phyloP scores from a whole-genome alignment of 2,329 filamentous ascomycete species.

The Colletotrichum ledebouriae region DNA sequence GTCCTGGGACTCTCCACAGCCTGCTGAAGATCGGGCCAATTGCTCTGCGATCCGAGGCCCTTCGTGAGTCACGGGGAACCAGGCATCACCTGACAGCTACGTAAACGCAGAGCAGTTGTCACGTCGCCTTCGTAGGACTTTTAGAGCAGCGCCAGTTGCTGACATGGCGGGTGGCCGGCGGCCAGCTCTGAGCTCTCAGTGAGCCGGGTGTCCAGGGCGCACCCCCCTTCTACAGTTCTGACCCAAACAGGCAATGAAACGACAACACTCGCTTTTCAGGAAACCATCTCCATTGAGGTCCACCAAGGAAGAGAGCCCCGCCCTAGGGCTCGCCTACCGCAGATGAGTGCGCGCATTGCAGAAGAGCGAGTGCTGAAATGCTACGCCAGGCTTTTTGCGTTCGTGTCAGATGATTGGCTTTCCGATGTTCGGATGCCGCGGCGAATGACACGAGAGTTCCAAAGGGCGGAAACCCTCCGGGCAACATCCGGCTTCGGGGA shows the following conservation, averaged over 20 bases:
- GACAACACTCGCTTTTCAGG: constrained; percentile 30
- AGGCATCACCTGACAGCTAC: constrained; percentile 28
- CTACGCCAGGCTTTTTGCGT: constrained; percentile 23
- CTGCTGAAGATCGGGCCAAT: constrained; percentile 20
- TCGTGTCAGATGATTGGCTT: constrained; percentile 34
- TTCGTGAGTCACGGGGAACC: constrained; percentile 10
- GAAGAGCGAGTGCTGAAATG: constrained; percentile 6
- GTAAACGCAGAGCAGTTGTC: constrained; percentile 19
- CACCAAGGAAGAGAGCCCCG: constrained; percentile 27
- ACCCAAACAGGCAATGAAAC: constrained; percentile 39
- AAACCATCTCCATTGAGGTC: constrained; percentile 25
- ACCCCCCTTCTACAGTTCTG: constrained; percentile 16
- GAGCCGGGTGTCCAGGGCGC: not conserved
- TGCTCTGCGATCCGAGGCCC: not conserved
- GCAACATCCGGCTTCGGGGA: constrained; percentile 28
- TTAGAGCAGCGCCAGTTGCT: constrained; percentile 23
- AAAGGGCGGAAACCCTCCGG: constrained; percentile 27
- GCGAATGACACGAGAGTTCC: constrained; percentile 10
- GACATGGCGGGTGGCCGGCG: constrained; percentile 37
- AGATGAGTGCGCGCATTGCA: constrained; percentile 4
- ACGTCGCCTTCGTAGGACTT: constrained; percentile 20
- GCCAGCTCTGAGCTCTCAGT: constrained; percentile 21
- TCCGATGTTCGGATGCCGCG: constrained; percentile 36
- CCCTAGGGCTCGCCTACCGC: constrained; percentile 31
- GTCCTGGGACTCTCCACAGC: constrained; percentile 5